phyloP scores from a whole-genome alignment of 1,139 yeast genomes.

The Blastobotrys petasosporus region DNA sequence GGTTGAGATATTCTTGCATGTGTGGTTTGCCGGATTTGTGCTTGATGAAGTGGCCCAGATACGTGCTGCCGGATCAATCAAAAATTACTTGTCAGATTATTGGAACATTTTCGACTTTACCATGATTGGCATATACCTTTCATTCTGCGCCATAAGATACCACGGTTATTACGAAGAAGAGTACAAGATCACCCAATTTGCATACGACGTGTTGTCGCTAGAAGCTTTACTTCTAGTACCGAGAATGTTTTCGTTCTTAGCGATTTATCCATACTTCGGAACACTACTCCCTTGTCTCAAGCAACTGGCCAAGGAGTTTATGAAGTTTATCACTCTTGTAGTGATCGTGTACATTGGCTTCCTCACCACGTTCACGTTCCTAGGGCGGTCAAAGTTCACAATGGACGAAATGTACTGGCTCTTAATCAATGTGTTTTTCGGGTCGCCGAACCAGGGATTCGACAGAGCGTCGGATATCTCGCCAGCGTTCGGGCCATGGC shows the following conservation, averaged over 20 bases:
- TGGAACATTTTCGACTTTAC: conserved; percentile 31
- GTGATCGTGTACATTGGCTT: conserved; percentile 32
- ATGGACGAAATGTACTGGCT: conserved; percentile 31
- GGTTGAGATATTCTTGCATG: conserved; percentile 27
- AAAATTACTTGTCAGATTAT: conserved; percentile 28
- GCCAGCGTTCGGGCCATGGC: conserved; percentile 30
- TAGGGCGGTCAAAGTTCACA: conserved; percentile 29
- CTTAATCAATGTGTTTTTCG: conserved; percentile 32
- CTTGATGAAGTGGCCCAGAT: conserved; percentile 31
- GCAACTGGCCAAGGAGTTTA: conserved; percentile 30
- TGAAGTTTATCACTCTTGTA: conserved; percentile 31
- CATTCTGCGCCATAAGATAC: conserved; percentile 23
- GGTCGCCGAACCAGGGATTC: conserved; percentile 30
- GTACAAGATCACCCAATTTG: conserved; percentile 19
- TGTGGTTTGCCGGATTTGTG: conserved; percentile 33
- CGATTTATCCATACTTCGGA: conserved; percentile 33
- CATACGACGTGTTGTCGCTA: conserved; percentile 31
- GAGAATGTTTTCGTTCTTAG: conserved; percentile 30
- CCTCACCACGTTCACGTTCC: conserved; percentile 31
- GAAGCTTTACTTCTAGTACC: conserved; percentile 33
- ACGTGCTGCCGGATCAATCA: conserved; percentile 29
- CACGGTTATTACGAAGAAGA: conserved; percentile 17
- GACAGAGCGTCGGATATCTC: conserved; percentile 30
- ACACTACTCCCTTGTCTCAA: conserved; percentile 32
- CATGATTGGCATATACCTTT: conserved; percentile 26